phyloP scores from a whole-genome alignment of 1,139 yeast genomes.

The Blastobotrys raffinosifermentans region DNA sequence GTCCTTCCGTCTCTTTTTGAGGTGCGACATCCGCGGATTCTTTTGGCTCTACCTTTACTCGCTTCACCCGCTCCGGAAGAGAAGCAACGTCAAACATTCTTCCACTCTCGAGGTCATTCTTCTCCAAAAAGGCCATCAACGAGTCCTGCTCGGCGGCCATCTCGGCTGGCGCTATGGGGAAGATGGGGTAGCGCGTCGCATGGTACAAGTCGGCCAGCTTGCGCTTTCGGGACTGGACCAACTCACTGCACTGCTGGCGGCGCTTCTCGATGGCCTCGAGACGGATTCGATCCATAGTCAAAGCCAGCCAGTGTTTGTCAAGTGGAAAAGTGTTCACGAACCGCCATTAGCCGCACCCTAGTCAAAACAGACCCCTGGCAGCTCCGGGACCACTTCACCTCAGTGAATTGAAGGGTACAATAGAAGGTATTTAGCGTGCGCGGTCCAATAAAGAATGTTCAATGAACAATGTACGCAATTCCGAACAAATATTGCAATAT shows the following conservation, averaged over 20 bases:
- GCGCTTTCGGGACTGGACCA: conserved; percentile 43
- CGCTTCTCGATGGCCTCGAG: conserved; percentile 42
- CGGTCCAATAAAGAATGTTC: no score
- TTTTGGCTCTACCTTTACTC: conserved; percentile 12
- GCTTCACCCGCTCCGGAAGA: conserved; percentile 16
- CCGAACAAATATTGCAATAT: no score
- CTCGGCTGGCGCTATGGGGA: conserved; percentile 36
- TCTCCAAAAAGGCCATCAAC: conserved; percentile 39
- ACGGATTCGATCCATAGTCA: conserved; percentile 40
- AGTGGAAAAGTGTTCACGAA: conserved; percentile 1
- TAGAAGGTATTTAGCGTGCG: no score
- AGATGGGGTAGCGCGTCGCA: conserved; percentile 42
- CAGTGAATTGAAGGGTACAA: no score
- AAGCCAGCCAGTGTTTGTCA: conserved; percentile 9
- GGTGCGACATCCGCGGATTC: not conserved
- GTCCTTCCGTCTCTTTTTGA: not conserved
- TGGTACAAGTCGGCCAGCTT: conserved; percentile 52
- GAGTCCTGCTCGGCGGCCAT: conserved; percentile 36
- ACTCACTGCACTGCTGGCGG: conserved; percentile 37
- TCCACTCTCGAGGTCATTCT: conserved; percentile 39
- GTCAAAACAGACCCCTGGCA: no score
- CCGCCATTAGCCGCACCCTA: no score
- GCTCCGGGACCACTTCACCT: no score
- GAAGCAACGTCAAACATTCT: conserved; percentile 30
- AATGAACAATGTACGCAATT: no score